These are phyloP conservation scores for Microthlaspi erraticum DNA, from an alignment of 345 rosid genomes.

Conservation along the genomic window DNA sequence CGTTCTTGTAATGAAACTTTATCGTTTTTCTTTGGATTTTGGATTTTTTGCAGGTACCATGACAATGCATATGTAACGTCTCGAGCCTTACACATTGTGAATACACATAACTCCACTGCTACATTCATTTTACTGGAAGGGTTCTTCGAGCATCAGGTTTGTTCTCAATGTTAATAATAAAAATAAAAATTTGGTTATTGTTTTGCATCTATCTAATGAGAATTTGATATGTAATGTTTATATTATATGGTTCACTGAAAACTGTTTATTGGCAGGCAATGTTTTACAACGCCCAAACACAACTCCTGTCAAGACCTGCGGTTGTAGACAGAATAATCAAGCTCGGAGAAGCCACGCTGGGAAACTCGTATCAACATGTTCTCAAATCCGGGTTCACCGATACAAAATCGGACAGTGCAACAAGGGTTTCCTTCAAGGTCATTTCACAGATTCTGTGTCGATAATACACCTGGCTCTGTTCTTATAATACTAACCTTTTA, in stretches of 20 bases:
- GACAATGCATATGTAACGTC: slow-evolving; percentile 45
- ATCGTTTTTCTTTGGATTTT: not conserved
- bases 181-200: not conserved
- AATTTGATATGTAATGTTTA: slow-evolving; percentile 3
- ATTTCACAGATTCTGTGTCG: not conserved
- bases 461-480: not conserved
- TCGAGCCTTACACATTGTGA: slow-evolving; percentile 46
- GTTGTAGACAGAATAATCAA: slow-evolving; percentile 60
- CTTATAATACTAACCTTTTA: not conserved
- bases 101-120: slow-evolving; percentile 28
- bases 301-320: slow-evolving; percentile 53
- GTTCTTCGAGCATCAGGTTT: slow-evolving; percentile 47
- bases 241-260: slow-evolving; percentile 14
- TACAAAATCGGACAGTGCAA: slow-evolving; percentile 59
- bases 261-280: slow-evolving; percentile 50
- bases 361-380: slow-evolving; percentile 54
- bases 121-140: slow-evolving; percentile 39
- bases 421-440: slow-evolving; percentile 87
- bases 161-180: slow-evolving; percentile 4
- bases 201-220: not conserved
- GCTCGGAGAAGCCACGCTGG: slow-evolving; percentile 53
- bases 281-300: slow-evolving; percentile 65
- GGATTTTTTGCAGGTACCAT: slow-evolving; percentile 41
- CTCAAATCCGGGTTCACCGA: slow-evolving; percentile 63
- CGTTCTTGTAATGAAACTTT: not conserved